Percentiles rank a stretch among this genome's conserved stretches.
Evolutionary conservation across 2,329 filamentous ascomycete species (phyloP).

Genomic region (Plenodomus tracheiphilus): DNA sequence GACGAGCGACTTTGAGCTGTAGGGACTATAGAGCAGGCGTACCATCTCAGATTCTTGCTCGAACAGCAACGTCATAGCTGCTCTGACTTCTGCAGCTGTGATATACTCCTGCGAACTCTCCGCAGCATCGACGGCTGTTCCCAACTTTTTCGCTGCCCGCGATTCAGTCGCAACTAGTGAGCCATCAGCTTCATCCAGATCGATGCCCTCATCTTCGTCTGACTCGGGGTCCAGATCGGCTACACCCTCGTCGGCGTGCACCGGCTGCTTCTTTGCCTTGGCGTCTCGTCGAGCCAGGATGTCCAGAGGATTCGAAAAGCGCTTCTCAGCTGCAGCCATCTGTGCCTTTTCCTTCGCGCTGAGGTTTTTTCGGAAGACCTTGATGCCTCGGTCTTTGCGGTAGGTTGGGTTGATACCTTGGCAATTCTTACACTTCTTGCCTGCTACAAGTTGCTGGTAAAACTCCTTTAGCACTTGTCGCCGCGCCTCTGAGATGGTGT

Average conservation of each 20-base stretch:
- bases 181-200: constrained; percentile 50
- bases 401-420: constrained; percentile 65
- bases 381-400: constrained; percentile 87
- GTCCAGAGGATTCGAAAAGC: constrained; percentile 70
- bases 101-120: constrained; percentile 70
- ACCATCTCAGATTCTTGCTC: constrained; percentile 84
- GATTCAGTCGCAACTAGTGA: constrained; percentile 57
- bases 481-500: constrained; percentile 77
- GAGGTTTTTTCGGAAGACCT: constrained; percentile 87
- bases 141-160: constrained; percentile 45
- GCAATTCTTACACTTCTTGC: constrained; percentile 71
- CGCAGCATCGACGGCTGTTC: constrained; percentile 37
- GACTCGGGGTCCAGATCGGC: constrained; percentile 60
- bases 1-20: constrained; percentile 60
- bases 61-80: constrained; percentile 77
- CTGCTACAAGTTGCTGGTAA: constrained; percentile 69
- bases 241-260: constrained; percentile 68
- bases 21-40: constrained; percentile 80
- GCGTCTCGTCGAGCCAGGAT: constrained; percentile 56
- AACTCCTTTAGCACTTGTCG: constrained; percentile 80
- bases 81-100: constrained; percentile 80
- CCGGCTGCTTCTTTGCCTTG: constrained; percentile 49
- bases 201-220: constrained; percentile 47
- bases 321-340: constrained; percentile 72
- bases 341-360: constrained; percentile 73